A percentile compares a stretch with the other conserved stretches of the same genome.
phyloP scores from a whole-genome alignment of 2,329 filamentous ascomycete genomes.

The Emergomyces orientalis region DNA sequence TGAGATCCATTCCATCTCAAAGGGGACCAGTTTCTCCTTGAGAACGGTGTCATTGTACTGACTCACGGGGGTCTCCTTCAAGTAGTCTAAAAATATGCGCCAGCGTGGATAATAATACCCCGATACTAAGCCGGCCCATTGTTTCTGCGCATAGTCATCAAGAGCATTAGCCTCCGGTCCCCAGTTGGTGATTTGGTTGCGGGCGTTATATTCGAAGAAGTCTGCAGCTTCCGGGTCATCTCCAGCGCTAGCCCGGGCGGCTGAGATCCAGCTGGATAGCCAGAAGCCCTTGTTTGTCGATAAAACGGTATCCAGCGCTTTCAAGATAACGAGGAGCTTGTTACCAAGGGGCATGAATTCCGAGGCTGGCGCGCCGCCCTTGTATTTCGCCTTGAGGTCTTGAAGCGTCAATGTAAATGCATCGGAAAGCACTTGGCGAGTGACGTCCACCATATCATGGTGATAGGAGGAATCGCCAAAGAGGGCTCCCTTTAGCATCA shows the following conservation, averaged over 20 bases:
- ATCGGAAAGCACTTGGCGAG: slow-evolving; percentile 23
- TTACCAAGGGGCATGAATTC: neutral
- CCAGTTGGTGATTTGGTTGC: neutral
- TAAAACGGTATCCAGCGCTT: neutral
- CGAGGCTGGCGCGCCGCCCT: neutral
- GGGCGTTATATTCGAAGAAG: neutral
- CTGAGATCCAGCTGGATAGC: neutral
- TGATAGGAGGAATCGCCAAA: neutral
- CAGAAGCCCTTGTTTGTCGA: neutral
- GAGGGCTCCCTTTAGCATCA: neutral
- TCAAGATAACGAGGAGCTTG: neutral
- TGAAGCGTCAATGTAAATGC: neutral
- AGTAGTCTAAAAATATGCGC: neutral
- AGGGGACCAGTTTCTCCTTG: neutral
- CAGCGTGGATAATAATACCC: neutral
- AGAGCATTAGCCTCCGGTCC: neutral
- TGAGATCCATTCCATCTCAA: neutral
- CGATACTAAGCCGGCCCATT: neutral
- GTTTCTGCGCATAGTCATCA: neutral
- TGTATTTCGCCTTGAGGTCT: neutral
- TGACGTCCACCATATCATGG: neutral
- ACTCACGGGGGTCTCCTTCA: neutral
- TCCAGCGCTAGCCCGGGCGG: neutral
- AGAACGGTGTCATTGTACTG: neutral
- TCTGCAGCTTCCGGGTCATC: neutral